Evolutionary conservation across 352 stramenopile species (phyloP), one percentile per base, ranked within the genome.

Genomic region (Globisporangium spiculum): DNA sequence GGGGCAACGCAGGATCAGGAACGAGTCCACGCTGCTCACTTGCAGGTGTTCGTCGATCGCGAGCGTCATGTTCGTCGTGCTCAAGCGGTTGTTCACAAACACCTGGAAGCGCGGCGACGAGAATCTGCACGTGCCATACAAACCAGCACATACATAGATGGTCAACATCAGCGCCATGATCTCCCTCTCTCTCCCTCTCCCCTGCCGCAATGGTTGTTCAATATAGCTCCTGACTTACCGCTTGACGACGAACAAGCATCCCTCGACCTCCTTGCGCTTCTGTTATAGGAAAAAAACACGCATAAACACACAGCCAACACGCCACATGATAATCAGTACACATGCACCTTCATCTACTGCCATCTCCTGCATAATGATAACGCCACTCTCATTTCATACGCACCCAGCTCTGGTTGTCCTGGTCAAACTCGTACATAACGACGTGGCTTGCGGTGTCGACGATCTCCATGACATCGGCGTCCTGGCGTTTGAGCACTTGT

Each of bases 81-180:
- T 96, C 68, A 96, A 64, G n/a, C 88, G 88, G 70, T 96, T 96
- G 72, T 92, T 96, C n/a, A 96, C 85, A 58, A 90, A 91, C 63
- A 96, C 87, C 77, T 96, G 88, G 74, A 93, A 94, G 58, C 82
- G 84, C 36, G 88, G 88, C 24, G 84, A 73, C 55, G 84, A 84
- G 60, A 83, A 89, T 77, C 86, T 93, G 36, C 27, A 6, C 4
- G 7, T 48, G 20, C 22, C 24, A 32, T 34, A 9, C 20, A 44
- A 24, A 62, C 22, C 2, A 24, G 14, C 10, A 18, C 26, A 16
- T 18, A 58, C 6, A 60, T 18, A 60, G 18, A 1, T 41, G 10
- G 27, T 32, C 27, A 60, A 24, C 27, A 18, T 60, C 27, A 60
- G 54, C 16, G 14, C 26, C 18, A 22, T 22, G n/a, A 16, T 34